Evolutionary conservation across 2,329 filamentous ascomycete genomes (phyloP), one percentile per base, ranked within the genome.

Genomic region (Beauveria bassiana): DNA sequence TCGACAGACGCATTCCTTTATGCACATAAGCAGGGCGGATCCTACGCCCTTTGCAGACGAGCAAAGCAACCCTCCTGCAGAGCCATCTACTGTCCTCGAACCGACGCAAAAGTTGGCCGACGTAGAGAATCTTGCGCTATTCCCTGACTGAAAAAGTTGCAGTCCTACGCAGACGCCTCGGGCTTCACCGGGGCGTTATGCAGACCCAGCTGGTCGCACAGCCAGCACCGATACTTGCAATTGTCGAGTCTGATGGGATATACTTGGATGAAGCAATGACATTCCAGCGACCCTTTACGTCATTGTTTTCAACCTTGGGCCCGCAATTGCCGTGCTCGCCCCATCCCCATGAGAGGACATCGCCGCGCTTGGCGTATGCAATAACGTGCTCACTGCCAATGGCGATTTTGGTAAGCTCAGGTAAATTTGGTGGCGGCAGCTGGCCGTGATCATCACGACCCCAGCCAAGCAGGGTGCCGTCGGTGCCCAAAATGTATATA

Each of bases 301-400:
- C 84, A 55, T 85, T 86, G 64, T 81, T 77, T 20, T 81, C 77
- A 64, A 86, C 84, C 14, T 82, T 78, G 42, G 85, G 83, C 3
- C 95, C 95, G 72, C 95, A 99, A 72, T 99, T 99, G 1, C 95
- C 95, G 75, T 99, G 95, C 74, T 98, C 93, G 2, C 92, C 93
- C 95, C 95, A 99, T 22, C 95, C 95, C 91, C 93, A 98, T 1
- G 90, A 84, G 54, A 96, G 75, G 1, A 96, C 85, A 56, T 87
- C 82, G 1, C 85, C 85, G 22, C 81, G 78, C 10, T 75, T 75
- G 0, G 89, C 86, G 28, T 93, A 74, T 9, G 86, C 90, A 64
- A 98, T 74, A n/a, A 84, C 86, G 73, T 99, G 95, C 73, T 98
- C 95, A 70, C 93, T 97, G 0, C 95, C 95, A 51, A 89, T 84